Base-by-base conservation (phyloP, 2,329 filamentous ascomycete genomes). In the Phialophora chinensis region DNA sequence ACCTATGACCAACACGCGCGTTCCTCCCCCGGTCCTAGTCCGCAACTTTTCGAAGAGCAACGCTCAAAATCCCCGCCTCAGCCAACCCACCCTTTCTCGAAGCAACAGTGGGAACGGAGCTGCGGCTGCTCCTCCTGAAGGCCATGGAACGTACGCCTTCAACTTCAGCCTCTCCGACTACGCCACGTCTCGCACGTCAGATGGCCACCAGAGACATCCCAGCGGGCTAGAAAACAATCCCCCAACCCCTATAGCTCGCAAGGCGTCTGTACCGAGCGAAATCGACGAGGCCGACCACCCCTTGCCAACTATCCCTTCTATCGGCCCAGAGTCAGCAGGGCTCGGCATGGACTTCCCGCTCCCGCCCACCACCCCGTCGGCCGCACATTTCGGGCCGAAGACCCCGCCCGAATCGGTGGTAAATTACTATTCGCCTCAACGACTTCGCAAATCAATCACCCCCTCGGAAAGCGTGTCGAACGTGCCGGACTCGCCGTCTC, bases 381-480 rank as follows among this genome's bases (percentile, higher is more conserved):
- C 62, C 12, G 44, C 62, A 31, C 50, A 66, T 38, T 68, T 69
- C 35, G 20, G 60, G 11, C 17, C 49, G 3, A 53, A 54, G 11
- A 53, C 62, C 11, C 61, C 63, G 11, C 58, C 64, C 1, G 57
- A 20, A 17, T 66, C 64, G 1, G 62, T 29, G 38, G 49, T 66
- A 23, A 54, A 50, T 11, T 54, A 47, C 6, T 29, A 50, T 3
- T 54, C 52, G 17, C 59, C 57, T 1, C 60, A 35, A 11, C 68
- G 63, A 31, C 50, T 62, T 8, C 65, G 60, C 29, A 64, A 66
- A 31, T 70, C 68, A 20, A 65, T 70, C 29, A 70, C 66, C 4
- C 68, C 68, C 0, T 68, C 66, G 8, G 68, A 70, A n/a, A 68
- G 66, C 52, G 60, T 66, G 1, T 70, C 68, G 14, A 70, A 70